phyloP scores from a whole-genome alignment of 2,329 filamentous ascomycete genomes.

The Colletotrichum sp. region DNA sequence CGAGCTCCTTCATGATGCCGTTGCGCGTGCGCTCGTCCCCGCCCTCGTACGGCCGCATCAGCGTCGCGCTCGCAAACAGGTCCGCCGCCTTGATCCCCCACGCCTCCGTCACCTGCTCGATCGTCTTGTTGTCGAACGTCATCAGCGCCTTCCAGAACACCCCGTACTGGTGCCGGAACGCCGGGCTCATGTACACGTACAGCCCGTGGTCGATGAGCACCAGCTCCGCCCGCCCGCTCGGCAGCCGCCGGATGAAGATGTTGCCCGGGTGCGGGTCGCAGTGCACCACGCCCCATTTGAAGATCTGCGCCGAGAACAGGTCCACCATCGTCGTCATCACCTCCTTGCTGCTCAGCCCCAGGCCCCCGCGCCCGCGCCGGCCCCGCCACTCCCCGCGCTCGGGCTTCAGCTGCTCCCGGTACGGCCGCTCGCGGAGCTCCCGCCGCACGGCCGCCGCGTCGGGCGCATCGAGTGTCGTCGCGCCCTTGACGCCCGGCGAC shows the following conservation, averaged over 20 bases:
- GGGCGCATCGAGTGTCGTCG: conserved; percentile 59
- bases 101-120: conserved; percentile 71
- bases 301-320: conserved; percentile 97
- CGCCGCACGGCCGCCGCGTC: conserved; percentile 50
- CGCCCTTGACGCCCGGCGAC: conserved; percentile 78
- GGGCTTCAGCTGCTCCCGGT: conserved; percentile 74
- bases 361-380: conserved; percentile 72
- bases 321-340: conserved; percentile 98
- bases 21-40: conserved; percentile 72
- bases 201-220: conserved; percentile 97
- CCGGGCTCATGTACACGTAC: conserved; percentile 87
- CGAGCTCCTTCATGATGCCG: conserved; percentile 70
- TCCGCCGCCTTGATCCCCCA: conserved; percentile 94
- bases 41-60: conserved; percentile 90
- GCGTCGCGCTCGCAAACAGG: conserved; percentile 87
- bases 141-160: conserved; percentile 93
- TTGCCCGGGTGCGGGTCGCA: conserved; percentile 98
- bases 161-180: conserved; percentile 86
- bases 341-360: conserved; percentile 81
- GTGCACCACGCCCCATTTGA: conserved; percentile 94
- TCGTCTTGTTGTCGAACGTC: conserved; percentile 87
- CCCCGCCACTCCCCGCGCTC: conserved; percentile 82
- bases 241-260: conserved; percentile 89
- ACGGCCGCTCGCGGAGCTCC: conserved; percentile 55
- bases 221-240: conserved; percentile 83